These are phyloP conservation scores for Ciborinia camelliae DNA, from an alignment of 2,329 filamentous ascomycete species.

Conservation along the genomic window DNA sequence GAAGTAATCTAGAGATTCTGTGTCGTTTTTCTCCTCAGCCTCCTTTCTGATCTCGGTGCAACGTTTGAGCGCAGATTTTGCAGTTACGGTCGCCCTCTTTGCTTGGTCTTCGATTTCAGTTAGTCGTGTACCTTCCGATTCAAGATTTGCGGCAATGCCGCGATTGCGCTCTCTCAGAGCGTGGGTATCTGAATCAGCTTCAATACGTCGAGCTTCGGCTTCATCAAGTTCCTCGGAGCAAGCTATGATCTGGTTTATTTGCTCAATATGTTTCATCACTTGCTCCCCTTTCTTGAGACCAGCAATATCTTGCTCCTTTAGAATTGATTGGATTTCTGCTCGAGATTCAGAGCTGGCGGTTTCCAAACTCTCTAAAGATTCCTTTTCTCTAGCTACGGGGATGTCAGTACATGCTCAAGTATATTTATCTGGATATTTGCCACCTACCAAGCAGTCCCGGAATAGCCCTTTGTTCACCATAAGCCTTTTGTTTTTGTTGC, in stretches of 20 bases:
- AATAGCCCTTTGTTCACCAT: constrained; percentile 62
- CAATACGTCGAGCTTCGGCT: constrained; percentile 66
- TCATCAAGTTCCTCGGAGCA: constrained; percentile 64
- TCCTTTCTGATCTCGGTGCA: constrained; percentile 36
- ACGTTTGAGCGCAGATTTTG: constrained; percentile 42
- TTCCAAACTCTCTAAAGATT: constrained; percentile 36
- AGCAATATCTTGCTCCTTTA: constrained; percentile 53
- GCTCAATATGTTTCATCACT: constrained; percentile 52
- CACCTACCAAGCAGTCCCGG: constrained; percentile 67
- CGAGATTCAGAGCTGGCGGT: constrained; percentile 42
- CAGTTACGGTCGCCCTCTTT: constrained; percentile 41
- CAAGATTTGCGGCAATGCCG: constrained; percentile 53
- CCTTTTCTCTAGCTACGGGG: constrained; percentile 39
- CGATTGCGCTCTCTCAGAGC: constrained; percentile 64
- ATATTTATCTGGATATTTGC: neutral
- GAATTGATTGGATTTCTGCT: constrained; percentile 47
- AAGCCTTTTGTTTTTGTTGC: constrained; percentile 60
- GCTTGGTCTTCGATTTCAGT: constrained; percentile 40
- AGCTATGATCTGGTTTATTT: constrained; percentile 59
- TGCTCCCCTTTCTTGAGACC: constrained; percentile 55
- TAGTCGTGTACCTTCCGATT: constrained; percentile 45
- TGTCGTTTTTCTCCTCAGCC: constrained; percentile 42
- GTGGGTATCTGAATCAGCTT: constrained; percentile 77
- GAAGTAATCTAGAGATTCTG: constrained; percentile 41
- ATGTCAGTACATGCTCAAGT: constrained; percentile 26